Base-by-base conservation (phyloP, 805 yeast species). In the Lipomyces mesembrius region DNA sequence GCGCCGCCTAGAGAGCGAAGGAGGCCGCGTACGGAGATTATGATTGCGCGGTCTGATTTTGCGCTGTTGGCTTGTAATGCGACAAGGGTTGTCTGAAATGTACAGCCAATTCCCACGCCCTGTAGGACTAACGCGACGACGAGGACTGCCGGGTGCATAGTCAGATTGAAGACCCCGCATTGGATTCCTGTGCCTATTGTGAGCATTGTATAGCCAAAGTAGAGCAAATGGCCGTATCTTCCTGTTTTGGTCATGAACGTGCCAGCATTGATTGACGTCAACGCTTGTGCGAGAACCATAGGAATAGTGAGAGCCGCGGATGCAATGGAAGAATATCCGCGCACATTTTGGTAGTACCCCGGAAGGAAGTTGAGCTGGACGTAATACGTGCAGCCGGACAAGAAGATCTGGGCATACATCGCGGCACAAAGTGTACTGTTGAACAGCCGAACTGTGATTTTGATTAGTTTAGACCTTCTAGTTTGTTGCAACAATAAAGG, bases 1-100 rank as follows among this genome's bases (percentile, higher is more conserved):
- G 89, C 82, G n/a, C 88, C 88, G 17, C 90, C 90, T 64, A 87
- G 81, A 2, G 87, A 83, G 63, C 90, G 77, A 58, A 84, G 71
- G 29, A 85, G 85, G 71, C 85, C 86, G 74, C 90, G 79, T 1
- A 87, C 79, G 2, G 87, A 80, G 9, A 86, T 85, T 14, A 85
- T 85, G 12, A 86, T 86, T 0, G 89, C 87, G 57, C 90, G 75
- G 68, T 87, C 89, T 2, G 82, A 78, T 60, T 82, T 80, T 51
- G 70, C 76, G 17, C 85, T 78, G 66, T 84, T 85, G 0, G 87
- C 86, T 72, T 82, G 88, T 49, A 81, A 80, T 0, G 88, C 88
- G 11, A 85, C 83, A 77, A 85, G 79, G 0, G 85, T 81, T 3
- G 87, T 87, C 73, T 85, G 88, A 79, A 84, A 84, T 25, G 83